These are phyloP conservation scores for Perkinsus olseni DNA, from an alignment of 169 alveolate species.

Conservation along the genomic window DNA sequence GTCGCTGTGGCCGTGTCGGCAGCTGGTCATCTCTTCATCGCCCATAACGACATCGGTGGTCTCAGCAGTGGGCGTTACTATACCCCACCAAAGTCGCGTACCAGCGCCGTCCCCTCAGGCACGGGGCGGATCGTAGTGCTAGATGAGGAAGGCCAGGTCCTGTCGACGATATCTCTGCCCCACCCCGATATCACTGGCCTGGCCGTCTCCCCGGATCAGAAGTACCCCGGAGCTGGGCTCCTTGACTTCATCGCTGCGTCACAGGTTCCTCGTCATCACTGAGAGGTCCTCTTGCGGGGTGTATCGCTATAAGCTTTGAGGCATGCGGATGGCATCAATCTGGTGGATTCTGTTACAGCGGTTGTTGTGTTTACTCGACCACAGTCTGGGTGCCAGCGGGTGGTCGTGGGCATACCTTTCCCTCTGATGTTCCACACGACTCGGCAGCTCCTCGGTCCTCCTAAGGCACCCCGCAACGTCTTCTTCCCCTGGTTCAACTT, in stretches of 20 bases:
- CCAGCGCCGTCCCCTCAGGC: no score
- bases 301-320: not conserved
- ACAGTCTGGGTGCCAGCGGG: not conserved
- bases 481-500: conserved; percentile 75
- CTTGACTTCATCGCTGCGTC: not conserved
- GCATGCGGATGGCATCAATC: not conserved
- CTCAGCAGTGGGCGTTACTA: not conserved
- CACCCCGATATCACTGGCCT: not conserved
- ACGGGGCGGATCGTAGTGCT: no score
- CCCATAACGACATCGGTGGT: not conserved
- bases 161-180: not conserved
- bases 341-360: not conserved
- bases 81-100: not conserved
- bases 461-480: conserved; percentile 65
- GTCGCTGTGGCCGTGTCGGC: not conserved
- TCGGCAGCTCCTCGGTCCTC: conserved; percentile 35
- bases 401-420: no score
- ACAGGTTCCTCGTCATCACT: not conserved
- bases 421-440: not conserved
- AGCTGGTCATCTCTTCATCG: not conserved
- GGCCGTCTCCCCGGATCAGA: not conserved
- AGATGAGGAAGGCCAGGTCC: not conserved
- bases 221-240: not conserved
- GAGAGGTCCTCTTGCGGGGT: not conserved
- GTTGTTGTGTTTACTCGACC: not conserved